Evolutionary conservation across 106 monocot genomes (phyloP), one percentile per base, ranked within the genome.

Genomic region (Dactylorhiza incarnata): DNA sequence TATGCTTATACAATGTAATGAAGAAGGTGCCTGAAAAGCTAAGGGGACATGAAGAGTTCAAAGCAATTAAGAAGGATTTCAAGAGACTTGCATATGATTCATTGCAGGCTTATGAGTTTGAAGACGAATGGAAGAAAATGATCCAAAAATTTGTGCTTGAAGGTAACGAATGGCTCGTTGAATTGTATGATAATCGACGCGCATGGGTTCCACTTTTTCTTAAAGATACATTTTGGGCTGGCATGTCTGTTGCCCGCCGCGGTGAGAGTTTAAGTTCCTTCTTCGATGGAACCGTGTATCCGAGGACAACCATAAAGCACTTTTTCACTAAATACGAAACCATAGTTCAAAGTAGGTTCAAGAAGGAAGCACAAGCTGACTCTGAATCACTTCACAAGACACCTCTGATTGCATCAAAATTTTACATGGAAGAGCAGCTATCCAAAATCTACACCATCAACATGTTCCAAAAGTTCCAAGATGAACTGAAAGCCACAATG

Each of bases 391-490:
- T 77, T 17, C 81, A 84, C 54, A 83, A 83, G 78, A 81, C 76
- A 24, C 80, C 85, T 6, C 70, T 82, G 9, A 78, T 80, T 24
- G 82, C 91, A 68, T 85, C 89, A 17, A 81, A 89, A 50, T 86
- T 84, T 80, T 84, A 80, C 76, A 85, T 95, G 81, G 95, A 95
- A 77, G 85, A 89, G 71, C 91, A 95, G 71, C 37, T 95, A 14
- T 78, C 80, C 19, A 87, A 92, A 45, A 25, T 81, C 29, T 95
- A 95, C 86, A 95, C 95, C 37, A 72, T 82, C 14, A 82, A 82
- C 72, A 87, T 87, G 81, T 95, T 95, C 48, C 84, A 82, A 68
- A 78, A 84, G 62, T 95, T 95, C 63, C 94, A 95, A 73, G 87
- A 89, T 24, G 94, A 95, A 75, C 55, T 95, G 25, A 89, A 84